A percentile compares a stretch with the other conserved stretches of the same genome.
Conservation (phyloP, 805 yeast genomes). For the Schizosaccharomyces japonicus region DNA sequence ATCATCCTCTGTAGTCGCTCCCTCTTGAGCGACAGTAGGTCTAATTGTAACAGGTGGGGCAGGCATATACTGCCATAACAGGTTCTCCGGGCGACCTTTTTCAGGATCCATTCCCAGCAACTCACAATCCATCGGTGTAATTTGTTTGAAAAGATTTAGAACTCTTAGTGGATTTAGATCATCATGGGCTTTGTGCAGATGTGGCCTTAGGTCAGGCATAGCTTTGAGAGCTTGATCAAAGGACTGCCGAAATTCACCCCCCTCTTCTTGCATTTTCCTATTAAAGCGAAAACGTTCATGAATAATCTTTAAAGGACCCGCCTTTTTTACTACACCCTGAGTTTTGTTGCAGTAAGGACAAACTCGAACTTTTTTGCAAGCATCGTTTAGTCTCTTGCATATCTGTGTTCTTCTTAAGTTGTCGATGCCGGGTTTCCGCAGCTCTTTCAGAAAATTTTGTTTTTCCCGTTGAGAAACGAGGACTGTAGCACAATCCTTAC, state of each 20-base stretch:
- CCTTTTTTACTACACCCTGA: constrained; percentile 93
- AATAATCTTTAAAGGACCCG: constrained; percentile 82
- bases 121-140: constrained; percentile 73
- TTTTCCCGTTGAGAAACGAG: constrained; percentile 51
- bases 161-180: constrained; percentile 86
- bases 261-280: constrained; percentile 75
- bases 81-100: constrained; percentile 83
- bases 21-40: constrained; percentile 88
- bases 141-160: constrained; percentile 62
- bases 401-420: constrained; percentile 79
- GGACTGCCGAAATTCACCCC: constrained; percentile 66
- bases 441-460: constrained; percentile 45
- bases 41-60: constrained; percentile 98
- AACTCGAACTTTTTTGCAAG: constrained; percentile 83
- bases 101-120: constrained; percentile 72
- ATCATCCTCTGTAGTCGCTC: constrained; percentile 90
- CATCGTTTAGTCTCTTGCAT: constrained; percentile 60
- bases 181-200: constrained; percentile 67
- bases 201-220: constrained; percentile 73
- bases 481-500: constrained; percentile 68
- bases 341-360: constrained; percentile 69
- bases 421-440: constrained; percentile 71
- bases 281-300: constrained; percentile 92
- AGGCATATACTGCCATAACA: constrained; percentile 88
- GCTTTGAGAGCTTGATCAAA: constrained; percentile 48